Base-by-base conservation (phyloP, 225 moss, liverwort and hornwort species). In the Pleurozium schreberi region DNA sequence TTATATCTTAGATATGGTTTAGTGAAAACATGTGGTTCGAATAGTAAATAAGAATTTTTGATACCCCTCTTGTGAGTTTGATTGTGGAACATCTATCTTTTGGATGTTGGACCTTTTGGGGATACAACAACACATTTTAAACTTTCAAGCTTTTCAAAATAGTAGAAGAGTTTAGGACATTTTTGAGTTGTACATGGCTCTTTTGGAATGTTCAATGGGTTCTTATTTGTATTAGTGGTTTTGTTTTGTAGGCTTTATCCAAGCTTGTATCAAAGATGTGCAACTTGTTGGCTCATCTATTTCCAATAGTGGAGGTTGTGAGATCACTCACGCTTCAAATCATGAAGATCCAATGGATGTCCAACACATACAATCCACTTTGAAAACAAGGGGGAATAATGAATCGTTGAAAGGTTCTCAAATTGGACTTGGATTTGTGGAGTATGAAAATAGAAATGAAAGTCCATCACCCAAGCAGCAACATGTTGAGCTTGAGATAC, bases 61-160 rank as follows among this genome's bases (percentile, higher is more conserved):
- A 8, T 5, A 3, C 2, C 8, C 2, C 8, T 10, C 3, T 6
- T 27, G 5, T 73, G 16, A 40, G 9, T 71, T 27, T 9, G 10
- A 71, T 3, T 69, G 13, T 22, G 1, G 68, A 9, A 0, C 8
- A n/a, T 4, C 7, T 22, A 68, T 22, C 2, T 22, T 43, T 43
- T 43, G 10, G 28, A 28, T 73, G 6, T 45, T 28, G 10, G 17
- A 28, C 16, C 17, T 43, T 73, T 73, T 9, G 10, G 6, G 3
- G 5, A 10, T 26, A 0, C 26, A 5, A 1, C 16, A 71, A 5
- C 20, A 20, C 1, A 27, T 26, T 7, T 27, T 9, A 16, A 3
- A 27, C 3, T 43, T 71, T 16, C 15, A 71, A 15, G 4, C 2
- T 21, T 38, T 67, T 67, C 19, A 38, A 20, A 38, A 21, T 68